Conservation (phyloP, 2,329 filamentous ascomycete species). For the Phyllosticta citribraziliensis region DNA sequence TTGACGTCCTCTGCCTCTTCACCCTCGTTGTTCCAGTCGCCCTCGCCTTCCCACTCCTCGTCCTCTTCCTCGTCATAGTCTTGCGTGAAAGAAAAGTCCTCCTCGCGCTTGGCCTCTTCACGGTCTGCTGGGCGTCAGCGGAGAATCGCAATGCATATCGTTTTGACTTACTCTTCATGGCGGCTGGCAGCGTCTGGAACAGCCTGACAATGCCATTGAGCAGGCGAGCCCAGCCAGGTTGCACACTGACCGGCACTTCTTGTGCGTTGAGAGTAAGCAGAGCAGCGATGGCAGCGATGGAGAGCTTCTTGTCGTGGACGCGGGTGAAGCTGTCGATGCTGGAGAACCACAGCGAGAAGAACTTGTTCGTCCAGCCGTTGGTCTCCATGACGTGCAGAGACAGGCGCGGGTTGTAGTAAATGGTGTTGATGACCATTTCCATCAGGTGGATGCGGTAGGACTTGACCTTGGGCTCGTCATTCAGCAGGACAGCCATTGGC, state of each 20-base stretch:
- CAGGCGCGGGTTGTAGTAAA: slow-evolving; percentile 90
- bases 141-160: slow-evolving; percentile 15
- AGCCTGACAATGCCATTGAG: slow-evolving; percentile 80
- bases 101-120: slow-evolving; percentile 76
- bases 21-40: slow-evolving; percentile 56
- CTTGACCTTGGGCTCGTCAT: slow-evolving; percentile 74
- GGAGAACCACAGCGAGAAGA: slow-evolving; percentile 97
- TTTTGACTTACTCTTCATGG: slow-evolving; percentile 62
- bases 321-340: slow-evolving; percentile 88
- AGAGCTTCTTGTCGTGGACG: slow-evolving; percentile 98
- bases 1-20: slow-evolving; percentile 60
- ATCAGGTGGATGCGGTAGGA: slow-evolving; percentile 92
- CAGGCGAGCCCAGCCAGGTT: slow-evolving; percentile 88
- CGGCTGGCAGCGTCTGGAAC: slow-evolving; percentile 82
- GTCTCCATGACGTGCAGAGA: slow-evolving; percentile 79
- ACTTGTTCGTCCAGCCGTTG: slow-evolving; percentile 95
- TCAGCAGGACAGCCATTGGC: slow-evolving; percentile 72
- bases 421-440: slow-evolving; percentile 97
- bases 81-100: slow-evolving; percentile 70
- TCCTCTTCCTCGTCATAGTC: slow-evolving; percentile 65
- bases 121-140: slow-evolving; percentile 48
- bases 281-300: slow-evolving; percentile 83
- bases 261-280: slow-evolving; percentile 70
- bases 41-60: slow-evolving; percentile 69
- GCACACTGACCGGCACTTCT: slow-evolving; percentile 83